Base-by-base conservation (phyloP, 139 green algal genomes). In the Ettlia oleoabundans region DNA sequence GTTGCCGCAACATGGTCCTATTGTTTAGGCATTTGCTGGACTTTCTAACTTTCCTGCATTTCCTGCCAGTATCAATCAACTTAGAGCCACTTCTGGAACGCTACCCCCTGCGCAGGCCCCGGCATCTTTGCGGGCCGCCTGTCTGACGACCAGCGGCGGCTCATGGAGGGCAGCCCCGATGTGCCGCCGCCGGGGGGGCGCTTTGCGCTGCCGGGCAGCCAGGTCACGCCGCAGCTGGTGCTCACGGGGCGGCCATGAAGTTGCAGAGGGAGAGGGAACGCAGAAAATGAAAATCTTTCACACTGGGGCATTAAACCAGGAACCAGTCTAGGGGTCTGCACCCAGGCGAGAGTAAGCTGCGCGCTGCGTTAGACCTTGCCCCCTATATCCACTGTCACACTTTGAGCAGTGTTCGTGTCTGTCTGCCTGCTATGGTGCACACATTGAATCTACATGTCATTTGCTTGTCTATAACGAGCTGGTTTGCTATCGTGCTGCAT, bases 61-160 rank as follows among this genome's bases (percentile, higher is more conserved):
- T n/a, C n/a, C n/a, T n/a, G n/a, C n/a, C 93, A 3, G 80, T 43
- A 71, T 71, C 8, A 71, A 32, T 42, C 28, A 51, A 24, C 38
- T 38, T 37, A 43, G 81, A 7, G 24, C 61, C 35, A 87, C 40
- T 30, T 62, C 40, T 35, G 2, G 21, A 5, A 47, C 41, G 30
- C 28, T 70, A 38, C 61, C 81, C 33, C 1, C 69, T 67, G 19
- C 19, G 24, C 51, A 67, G n/a, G 66, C 37, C 87, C 88, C 30
- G 76, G 82, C 76, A 91, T 93, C n/a, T 90, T 88, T 76, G 87
- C 86, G 28, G 92, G 89, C 6, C 70, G 92, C 5, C 84, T 96
- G 35, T 88, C 80, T 8, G 77, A 90, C 9, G 82, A 83, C 38
- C 91, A 95, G 86, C 68, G 70, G 52, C 62, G 19, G 7, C 71